Percentiles rank a stretch among this genome's conserved stretches.
Evolutionary conservation across 495 filamentous ascomycete genomes (phyloP).

Genomic region (Neurospora sp.): DNA sequence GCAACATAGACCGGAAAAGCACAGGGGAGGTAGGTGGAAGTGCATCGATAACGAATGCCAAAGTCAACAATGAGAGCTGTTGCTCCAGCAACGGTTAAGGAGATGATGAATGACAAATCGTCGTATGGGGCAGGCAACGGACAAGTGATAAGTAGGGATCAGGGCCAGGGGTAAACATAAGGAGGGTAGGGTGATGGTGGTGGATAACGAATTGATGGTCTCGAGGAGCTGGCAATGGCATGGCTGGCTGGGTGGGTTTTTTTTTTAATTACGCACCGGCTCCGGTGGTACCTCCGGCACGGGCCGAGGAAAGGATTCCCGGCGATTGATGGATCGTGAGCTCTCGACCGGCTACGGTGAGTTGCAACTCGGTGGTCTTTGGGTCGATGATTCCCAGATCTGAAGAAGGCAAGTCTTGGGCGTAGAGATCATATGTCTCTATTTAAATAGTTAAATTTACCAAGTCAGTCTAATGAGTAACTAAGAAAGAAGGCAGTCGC

Average conservation of each 20-base stretch:
- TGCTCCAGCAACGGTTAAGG: background rate
- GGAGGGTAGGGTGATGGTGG: background rate
- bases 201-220: background rate
- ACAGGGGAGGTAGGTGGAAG: background rate
- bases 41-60: background rate
- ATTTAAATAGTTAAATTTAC: too few relatives aligned
- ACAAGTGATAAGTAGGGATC: background rate
- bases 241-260: background rate
- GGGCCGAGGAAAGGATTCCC: slow-evolving; percentile 63
- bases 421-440: slow-evolving; percentile 86
- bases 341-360: slow-evolving; percentile 59
- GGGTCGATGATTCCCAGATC: slow-evolving; percentile 81
- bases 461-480: background rate
- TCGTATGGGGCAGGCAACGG: background rate
- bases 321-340: slow-evolving; percentile 81
- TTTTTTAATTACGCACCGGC: slow-evolving; percentile 48
- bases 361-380: slow-evolving; percentile 50
- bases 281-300: slow-evolving; percentile 80
- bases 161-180: background rate
- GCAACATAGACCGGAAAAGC: background rate
- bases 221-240: background rate
- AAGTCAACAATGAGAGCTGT: background rate
- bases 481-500: background rate
- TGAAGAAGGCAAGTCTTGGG: slow-evolving; percentile 59
- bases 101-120: background rate